These are phyloP conservation scores for Pholiota adiposa DNA, from an alignment of 1,284 basidiomycete species.

Conservation along the genomic window DNA sequence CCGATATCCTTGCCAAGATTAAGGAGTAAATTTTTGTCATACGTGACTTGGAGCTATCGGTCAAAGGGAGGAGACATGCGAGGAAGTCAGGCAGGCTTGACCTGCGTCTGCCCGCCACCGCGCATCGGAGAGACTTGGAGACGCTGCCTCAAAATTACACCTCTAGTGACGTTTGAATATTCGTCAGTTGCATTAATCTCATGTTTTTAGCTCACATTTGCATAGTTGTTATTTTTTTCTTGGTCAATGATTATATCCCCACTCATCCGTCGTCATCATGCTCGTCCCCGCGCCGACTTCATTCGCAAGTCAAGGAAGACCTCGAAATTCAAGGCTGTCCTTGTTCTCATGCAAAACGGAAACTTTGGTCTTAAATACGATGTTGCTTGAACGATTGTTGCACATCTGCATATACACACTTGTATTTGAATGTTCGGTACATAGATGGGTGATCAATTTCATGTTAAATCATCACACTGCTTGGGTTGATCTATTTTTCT, in stretches of 20 bases:
- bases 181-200: conserved; percentile 18
- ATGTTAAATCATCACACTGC: no score
- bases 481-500: no score
- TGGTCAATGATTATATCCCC: conserved; percentile 8
- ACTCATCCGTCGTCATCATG: conserved; percentile 1
- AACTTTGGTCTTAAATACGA: no score
- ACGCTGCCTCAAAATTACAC: conserved; percentile 3
- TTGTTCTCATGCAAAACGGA: no score
- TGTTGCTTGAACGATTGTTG: neutral
- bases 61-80: neutral
- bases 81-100: neutral
- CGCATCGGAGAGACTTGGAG: neutral
- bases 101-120: neutral
- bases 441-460: no score
- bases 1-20: conserved; percentile 97
- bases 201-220: conserved; percentile 14
- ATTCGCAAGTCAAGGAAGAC: neutral
- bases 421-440: neutral
- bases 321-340: neutral
- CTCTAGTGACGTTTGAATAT: conserved; percentile 1
- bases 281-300: neutral
- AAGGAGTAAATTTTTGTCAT: conserved; percentile 66
- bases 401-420: neutral
- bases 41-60: neutral
- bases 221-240: conserved; percentile 8